A percentile compares a stretch with the other conserved stretches of the same genome.
Conservation (phyloP, 1,139 yeast species). For the Candida freyschussii region DNA sequence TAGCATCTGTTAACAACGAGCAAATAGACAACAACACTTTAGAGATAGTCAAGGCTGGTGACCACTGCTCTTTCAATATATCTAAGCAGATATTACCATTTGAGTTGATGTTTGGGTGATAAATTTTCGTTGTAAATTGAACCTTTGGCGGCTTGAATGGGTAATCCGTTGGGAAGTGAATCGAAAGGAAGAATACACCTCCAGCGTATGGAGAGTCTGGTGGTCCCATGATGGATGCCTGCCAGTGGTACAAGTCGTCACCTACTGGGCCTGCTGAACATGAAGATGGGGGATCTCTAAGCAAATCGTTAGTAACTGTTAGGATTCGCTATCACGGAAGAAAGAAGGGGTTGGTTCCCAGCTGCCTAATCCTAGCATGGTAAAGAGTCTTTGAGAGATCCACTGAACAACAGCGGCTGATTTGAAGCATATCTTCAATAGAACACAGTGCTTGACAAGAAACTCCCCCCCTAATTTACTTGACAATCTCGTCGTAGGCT, state of each 20-base stretch:
- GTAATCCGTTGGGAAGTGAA: conserved; percentile 92
- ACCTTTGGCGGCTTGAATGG: conserved; percentile 94
- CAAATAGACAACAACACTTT: conserved; percentile 86
- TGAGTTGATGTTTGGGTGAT: conserved; percentile 87
- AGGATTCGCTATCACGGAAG: background rate
- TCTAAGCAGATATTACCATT: conserved; percentile 86
- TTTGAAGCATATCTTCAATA: too few species aligned
- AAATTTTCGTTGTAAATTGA: conserved; percentile 83
- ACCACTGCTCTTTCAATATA: conserved; percentile 85
- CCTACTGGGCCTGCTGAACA: conserved; percentile 99
- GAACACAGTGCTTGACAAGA: too few species aligned
- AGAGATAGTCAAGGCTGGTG: conserved; percentile 86
- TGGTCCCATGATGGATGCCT: conserved; percentile 95
- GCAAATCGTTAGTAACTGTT: conserved; percentile 33
- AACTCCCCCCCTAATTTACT: too few species aligned
- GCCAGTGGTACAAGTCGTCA: conserved; percentile 95
- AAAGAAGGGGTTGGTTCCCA: background rate
- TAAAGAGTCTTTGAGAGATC: too few species aligned
- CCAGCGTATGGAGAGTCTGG: conserved; percentile 92
- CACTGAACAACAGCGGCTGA: too few species aligned
- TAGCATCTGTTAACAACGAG: conserved; percentile 91
- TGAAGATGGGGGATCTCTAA: conserved; percentile 96
- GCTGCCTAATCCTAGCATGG: too few species aligned
- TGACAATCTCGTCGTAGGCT: too few species aligned
- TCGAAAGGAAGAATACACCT: conserved; percentile 86